Evolutionary conservation across 225 moss, liverwort and hornwort species (phyloP).

Genomic region (Polytrichum formosum): DNA sequence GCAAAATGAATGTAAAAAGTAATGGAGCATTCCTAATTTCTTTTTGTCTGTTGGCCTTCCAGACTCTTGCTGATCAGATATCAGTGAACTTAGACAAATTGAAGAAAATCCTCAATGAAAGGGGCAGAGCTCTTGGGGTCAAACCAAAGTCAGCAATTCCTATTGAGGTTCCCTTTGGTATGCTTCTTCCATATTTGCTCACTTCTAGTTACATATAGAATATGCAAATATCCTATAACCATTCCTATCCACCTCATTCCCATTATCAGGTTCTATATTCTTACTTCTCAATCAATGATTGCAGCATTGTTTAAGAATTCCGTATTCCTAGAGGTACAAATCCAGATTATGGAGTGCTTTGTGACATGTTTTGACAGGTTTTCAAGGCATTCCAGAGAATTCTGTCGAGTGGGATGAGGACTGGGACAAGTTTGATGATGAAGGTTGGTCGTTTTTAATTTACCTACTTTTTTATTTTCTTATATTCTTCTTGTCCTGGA

Average conservation of each 20-base stretch:
- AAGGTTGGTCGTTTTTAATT: conserved; percentile 45
- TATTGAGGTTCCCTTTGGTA: conserved; percentile 79
- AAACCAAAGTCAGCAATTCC: conserved; percentile 71
- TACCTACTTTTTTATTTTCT: no score
- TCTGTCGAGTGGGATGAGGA: conserved; percentile 97
- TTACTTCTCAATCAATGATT: no score
- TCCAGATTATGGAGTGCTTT: no score
- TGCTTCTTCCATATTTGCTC: background rate
- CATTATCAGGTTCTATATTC: no score
- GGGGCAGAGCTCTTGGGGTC: conserved; percentile 80
- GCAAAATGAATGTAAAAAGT: background rate
- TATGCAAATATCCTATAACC: no score
- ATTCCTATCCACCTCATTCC: no score
- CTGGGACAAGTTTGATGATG: conserved; percentile 95
- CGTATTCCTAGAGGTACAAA: no score
- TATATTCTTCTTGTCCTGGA: no score
- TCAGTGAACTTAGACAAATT: conserved; percentile 69
- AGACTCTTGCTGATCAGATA: conserved; percentile 77
- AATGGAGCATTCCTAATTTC: background rate
- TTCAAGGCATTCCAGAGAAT: conserved; percentile 84
- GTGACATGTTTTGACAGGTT: conserved; percentile 39
- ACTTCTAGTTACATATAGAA: no score
- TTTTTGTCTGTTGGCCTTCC: conserved; percentile 6
- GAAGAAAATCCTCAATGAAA: conserved; percentile 77
- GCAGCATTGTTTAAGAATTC: no score